phyloP scores from a whole-genome alignment of 805 yeast species.

The Saccharomycopsis microspora region DNA sequence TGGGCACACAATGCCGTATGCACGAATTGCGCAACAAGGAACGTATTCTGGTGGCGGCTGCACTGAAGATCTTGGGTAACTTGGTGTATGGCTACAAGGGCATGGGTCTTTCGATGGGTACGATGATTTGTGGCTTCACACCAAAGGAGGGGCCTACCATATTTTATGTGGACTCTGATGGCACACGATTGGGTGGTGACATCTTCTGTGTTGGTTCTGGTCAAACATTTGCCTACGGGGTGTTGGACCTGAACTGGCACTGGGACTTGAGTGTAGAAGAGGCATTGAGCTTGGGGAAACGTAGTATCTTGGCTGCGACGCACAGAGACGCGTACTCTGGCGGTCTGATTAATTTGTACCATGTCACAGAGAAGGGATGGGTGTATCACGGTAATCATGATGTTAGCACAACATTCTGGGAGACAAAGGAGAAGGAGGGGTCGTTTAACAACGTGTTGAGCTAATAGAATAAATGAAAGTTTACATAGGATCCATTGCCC shows the following conservation, averaged over 20 bases:
- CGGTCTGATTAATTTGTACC: conserved; percentile 89
- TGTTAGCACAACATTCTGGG: conserved; percentile 87
- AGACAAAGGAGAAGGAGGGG: conserved; percentile 74
- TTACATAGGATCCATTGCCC: background rate
- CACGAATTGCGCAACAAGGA: conserved; percentile 92
- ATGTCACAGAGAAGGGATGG: conserved; percentile 93
- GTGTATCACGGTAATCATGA: conserved; percentile 89
- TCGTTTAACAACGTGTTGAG: conserved; percentile 76
- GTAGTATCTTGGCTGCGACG: conserved; percentile 93
- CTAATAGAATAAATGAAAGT: conserved; percentile 14
- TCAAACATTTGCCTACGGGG: conserved; percentile 99
- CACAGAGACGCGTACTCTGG: conserved; percentile 98
- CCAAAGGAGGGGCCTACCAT: conserved; percentile 92
- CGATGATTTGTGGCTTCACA: conserved; percentile 97
- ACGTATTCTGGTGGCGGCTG: conserved; percentile 92
- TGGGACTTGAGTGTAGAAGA: conserved; percentile 93
- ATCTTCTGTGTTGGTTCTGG: conserved; percentile 97
- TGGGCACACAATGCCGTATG: conserved; percentile 90
- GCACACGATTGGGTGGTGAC: conserved; percentile 90
- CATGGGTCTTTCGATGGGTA: conserved; percentile 98
- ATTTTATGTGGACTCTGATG: conserved; percentile 94
- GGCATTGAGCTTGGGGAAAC: conserved; percentile 86
- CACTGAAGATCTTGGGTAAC: conserved; percentile 85
- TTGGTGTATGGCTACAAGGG: conserved; percentile 92
- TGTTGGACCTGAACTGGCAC: conserved; percentile 78